Evolutionary conservation across 1,139 yeast genomes (phyloP), one percentile per base, ranked within the genome.

Genomic region (Geotrichum histeridarum): DNA sequence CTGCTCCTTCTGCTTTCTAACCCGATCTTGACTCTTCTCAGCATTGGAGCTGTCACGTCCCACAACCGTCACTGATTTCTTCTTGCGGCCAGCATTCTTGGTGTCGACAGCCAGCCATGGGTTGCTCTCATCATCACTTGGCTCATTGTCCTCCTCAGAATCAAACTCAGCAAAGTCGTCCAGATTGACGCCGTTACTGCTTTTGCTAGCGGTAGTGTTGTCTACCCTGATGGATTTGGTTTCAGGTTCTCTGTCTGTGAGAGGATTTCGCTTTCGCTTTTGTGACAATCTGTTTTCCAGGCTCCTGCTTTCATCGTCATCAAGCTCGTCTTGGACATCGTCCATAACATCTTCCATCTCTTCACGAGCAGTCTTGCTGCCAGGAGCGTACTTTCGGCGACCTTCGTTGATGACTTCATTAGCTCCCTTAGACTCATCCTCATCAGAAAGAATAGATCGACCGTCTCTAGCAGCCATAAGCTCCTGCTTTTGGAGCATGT

Each of bases 311-410:
- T 80, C 79, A 58, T 86, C 93, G 37, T 75, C 78, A 35, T 77
- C 77, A 48, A 77, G 66, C 58, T 85, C 90, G 32, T 77, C 76
- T 42, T 73, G 59, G 2, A 75, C 60, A 39, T 75, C 76, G 18
- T 75, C 72, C 57, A 53, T 45, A 15, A 36, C 89, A 33, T 77
- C 75, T 42, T 73, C 60, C 2, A 75, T 60, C 42, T 75, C 76
- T 15, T 74, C 71, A 55, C 77, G 49, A 0, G 65, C 68, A 18
- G 76, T 80, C 12, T 77, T 68, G 15, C 85, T 82, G 18, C 81
- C 80, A 5, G 97, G 96, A 2, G 90, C 81, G 65, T 87, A 91
- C 4, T 83, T 77, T 68, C 96, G 78, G 71, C 99, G 81, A 44
- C 97, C 98, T 60, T 78, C 77, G 67, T 89, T 89, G 50, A 81